Evolutionary conservation across 139 green algal genomes (phyloP).

Genomic region (Chlamydomonas applanata): DNA sequence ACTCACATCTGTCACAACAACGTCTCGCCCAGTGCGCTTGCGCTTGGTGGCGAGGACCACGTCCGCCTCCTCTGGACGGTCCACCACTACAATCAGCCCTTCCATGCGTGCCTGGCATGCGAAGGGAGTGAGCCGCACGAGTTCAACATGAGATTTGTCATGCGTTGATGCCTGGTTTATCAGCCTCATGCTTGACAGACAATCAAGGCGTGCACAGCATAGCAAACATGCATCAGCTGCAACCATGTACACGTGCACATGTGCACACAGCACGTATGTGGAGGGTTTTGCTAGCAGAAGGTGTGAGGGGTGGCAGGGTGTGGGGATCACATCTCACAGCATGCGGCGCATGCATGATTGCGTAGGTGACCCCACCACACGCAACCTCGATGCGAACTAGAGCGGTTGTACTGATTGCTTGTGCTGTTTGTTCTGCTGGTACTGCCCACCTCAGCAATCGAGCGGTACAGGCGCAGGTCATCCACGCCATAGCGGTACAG

Average conservation of each 20-base stretch:
- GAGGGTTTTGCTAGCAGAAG: neutral
- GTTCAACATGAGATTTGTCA: no score
- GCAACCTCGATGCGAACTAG: no score
- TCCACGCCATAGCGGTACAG: conserved; percentile 28
- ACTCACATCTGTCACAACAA: conserved; percentile 12
- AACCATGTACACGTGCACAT: no score
- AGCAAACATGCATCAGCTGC: no score
- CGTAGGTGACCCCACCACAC: no score
- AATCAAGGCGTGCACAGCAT: no score
- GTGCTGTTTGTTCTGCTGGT: neutral
- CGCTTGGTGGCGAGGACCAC: conserved; percentile 21
- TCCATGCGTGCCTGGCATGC: conserved; percentile 13
- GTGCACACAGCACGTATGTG: no score
- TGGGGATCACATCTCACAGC: no score
- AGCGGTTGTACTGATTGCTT: neutral
- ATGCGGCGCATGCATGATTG: neutral
- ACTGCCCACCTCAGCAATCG: no score
- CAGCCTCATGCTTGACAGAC: no score
- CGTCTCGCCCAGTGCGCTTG: conserved; percentile 24
- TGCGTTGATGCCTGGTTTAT: no score
- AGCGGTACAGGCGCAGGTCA: conserved; percentile 31
- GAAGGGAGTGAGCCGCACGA: neutral
- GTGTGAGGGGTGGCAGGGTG: no score
- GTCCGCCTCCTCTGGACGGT: conserved; percentile 12
- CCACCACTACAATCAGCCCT: conserved; percentile 18